Base-by-base conservation (phyloP, 2,329 filamentous ascomycete genomes). In the Huntiella omanensis region DNA sequence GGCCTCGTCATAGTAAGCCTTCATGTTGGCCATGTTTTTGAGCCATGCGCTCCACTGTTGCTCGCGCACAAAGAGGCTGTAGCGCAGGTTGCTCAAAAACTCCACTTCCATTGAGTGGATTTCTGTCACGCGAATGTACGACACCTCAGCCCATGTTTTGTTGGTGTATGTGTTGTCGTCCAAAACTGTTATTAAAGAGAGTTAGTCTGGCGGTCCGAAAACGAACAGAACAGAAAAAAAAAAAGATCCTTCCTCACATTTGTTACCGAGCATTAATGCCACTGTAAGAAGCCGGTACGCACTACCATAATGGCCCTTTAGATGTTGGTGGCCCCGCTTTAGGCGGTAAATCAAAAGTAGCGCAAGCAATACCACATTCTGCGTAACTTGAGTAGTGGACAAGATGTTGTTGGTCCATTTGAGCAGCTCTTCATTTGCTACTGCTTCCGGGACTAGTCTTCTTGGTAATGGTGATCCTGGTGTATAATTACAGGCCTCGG, bases 51-150 rank as follows among this genome's bases (percentile, higher is more conserved):
- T 71, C 91, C 91, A 98, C 59, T 94, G 75, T 45, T 77, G 71
- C 57, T 85, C 79, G 3, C 87, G 92, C 3, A 84, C 85, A 58
- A 88, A 78, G 5, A 98, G 68, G 55, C 84, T 86, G 63, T 96
- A 98, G 56, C 88, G 77, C 80, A 98, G 93, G 62, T 96, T 96
- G 67, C 88, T 95, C 52, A 98, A 68, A 56, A 98, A 98, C 60
- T 98, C 91, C n/a, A 98, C 91, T 60, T 98, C 91, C 91, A 98
- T 98, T 39, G 95, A 82, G 59, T 98, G 91, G 44, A 98, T 94
- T 62, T 98, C 91, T 50, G 81, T 77, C 10, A 96, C 88, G 1
- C 83, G 78, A 51, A 98, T 94, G 39, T 83, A 83, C 1, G 91
- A 96, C 8, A 98, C 91, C 56, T 98, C 91, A 2, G 88, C 91